Percentiles rank a stretch among this genome's conserved stretches.
Conservation (phyloP, 2,329 filamentous ascomycete species). For the Ophiostoma populinum region DNA sequence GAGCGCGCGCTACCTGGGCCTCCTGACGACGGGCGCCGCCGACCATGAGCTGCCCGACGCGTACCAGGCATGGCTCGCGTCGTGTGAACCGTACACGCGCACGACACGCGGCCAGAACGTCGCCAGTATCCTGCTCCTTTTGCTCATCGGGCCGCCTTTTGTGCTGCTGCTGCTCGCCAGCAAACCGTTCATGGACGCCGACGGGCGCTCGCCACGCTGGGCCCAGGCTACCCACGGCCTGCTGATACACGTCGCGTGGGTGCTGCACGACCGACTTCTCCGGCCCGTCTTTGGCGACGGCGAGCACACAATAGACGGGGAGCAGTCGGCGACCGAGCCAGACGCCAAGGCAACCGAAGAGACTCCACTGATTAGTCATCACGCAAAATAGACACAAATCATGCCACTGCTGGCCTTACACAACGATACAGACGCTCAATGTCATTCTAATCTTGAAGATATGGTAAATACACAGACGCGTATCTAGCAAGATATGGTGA, state of each 20-base stretch:
- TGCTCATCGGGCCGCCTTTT: slow-evolving; percentile 34
- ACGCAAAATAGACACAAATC: too few species aligned
- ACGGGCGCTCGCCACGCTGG: slow-evolving; percentile 42
- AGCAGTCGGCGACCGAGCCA: background rate
- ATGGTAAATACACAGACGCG: too few species aligned
- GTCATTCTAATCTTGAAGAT: too few species aligned
- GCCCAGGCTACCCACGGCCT: slow-evolving; percentile 32
- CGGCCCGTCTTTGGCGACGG: slow-evolving; percentile 68
- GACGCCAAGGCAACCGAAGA: background rate
- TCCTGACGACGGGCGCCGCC: slow-evolving; percentile 60
- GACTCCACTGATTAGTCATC: background rate
- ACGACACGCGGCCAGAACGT: slow-evolving; percentile 52
- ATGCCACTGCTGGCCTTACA: too few species aligned
- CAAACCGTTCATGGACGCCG: slow-evolving; percentile 11
- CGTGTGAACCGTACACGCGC: slow-evolving; percentile 53
- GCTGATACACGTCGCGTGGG: slow-evolving; percentile 33
- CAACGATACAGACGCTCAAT: too few species aligned
- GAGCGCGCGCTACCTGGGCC: slow-evolving; percentile 64
- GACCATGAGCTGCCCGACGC: slow-evolving; percentile 67
- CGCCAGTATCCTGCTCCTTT: slow-evolving; percentile 43
- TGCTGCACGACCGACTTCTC: slow-evolving; percentile 26
- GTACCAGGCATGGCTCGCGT: slow-evolving; percentile 57
- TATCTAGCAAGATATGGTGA: too few species aligned
- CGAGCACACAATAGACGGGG: slow-evolving; percentile 29
- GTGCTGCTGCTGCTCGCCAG: slow-evolving; percentile 23